These are phyloP conservation scores for Penicillium cataractarum DNA, from an alignment of 495 filamentous ascomycete genomes.

Conservation along the genomic window DNA sequence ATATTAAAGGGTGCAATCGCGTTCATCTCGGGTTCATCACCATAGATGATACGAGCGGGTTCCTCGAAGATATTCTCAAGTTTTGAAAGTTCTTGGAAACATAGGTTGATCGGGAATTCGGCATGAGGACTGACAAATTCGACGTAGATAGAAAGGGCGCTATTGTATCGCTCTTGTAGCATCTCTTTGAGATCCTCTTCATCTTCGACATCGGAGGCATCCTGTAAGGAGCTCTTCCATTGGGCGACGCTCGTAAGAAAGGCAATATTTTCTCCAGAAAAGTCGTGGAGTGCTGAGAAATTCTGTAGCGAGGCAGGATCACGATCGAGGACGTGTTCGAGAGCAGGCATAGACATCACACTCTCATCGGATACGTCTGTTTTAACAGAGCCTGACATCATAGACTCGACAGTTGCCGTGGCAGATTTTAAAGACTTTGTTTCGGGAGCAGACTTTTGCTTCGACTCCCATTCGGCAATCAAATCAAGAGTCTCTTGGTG, in stretches of 20 bases:
- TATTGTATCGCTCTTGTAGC: background rate
- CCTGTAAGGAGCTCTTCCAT: conserved; percentile 46
- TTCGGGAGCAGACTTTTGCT: conserved; percentile 4
- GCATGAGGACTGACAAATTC: conserved; percentile 1
- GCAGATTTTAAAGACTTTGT: background rate
- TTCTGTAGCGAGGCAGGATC: conserved; percentile 56
- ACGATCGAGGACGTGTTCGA: background rate
- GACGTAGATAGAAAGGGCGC: background rate
- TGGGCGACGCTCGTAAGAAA: conserved; percentile 61
- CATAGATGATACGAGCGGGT: conserved; percentile 3
- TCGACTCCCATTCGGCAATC: conserved; percentile 39
- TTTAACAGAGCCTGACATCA: background rate
- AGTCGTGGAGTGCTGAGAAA: conserved; percentile 64
- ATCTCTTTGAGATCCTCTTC: background rate
- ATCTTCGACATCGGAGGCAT: background rate
- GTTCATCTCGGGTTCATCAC: background rate
- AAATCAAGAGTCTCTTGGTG: conserved; percentile 42
- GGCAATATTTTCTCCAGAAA: conserved; percentile 69
- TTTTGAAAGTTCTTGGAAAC: background rate
- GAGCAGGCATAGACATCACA: conserved; percentile 1
- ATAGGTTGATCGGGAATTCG: background rate
- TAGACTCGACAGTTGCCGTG: conserved; percentile 1
- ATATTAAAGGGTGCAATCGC: background rate
- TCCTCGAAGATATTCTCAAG: conserved; percentile 1
- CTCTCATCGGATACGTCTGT: background rate